Evolutionary conservation across 192 early-diverging fungal genomes (phyloP).

Genomic region (Mortierella hygrophila): DNA sequence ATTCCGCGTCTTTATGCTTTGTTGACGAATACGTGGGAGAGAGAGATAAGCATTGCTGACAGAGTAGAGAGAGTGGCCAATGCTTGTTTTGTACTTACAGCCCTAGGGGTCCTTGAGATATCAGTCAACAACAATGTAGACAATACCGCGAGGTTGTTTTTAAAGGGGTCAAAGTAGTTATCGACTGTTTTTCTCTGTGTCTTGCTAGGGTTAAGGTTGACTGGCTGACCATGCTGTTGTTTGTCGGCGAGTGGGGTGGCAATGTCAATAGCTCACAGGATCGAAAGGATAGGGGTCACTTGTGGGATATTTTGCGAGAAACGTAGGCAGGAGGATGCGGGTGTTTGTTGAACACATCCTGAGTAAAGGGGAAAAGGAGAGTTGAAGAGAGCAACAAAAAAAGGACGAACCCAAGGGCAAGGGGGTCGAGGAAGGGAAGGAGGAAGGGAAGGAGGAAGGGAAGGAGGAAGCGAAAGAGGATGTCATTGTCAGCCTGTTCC

Average conservation of each 20-base stretch:
- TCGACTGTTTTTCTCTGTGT: too few species aligned
- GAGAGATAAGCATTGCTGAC: too few species aligned
- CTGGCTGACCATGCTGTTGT: not conserved
- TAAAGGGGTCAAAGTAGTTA: not conserved
- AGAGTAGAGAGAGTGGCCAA: too few species aligned
- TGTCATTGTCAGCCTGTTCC: not conserved
- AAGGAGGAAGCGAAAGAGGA: not conserved
- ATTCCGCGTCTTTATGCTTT: not conserved
- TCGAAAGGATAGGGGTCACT: slow-evolving; percentile 12
- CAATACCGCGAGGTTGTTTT: not conserved
- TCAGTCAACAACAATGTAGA: not conserved
- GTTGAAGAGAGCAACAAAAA: not conserved
- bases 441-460: not conserved
- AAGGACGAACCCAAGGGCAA: not conserved
- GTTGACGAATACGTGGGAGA: too few species aligned
- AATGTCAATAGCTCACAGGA: slow-evolving; percentile 8
- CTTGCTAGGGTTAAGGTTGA: not conserved
- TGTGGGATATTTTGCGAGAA: not conserved
- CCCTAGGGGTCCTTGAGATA: too few species aligned
- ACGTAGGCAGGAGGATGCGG: not conserved
- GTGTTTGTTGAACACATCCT: not conserved
- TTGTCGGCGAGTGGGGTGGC: not conserved
- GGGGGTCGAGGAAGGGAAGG: not conserved
- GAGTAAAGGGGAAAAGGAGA: not conserved
- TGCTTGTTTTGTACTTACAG: too few species aligned